Base-by-base conservation (phyloP, 2,329 filamentous ascomycete genomes). In the Hypoxylon sp. region DNA sequence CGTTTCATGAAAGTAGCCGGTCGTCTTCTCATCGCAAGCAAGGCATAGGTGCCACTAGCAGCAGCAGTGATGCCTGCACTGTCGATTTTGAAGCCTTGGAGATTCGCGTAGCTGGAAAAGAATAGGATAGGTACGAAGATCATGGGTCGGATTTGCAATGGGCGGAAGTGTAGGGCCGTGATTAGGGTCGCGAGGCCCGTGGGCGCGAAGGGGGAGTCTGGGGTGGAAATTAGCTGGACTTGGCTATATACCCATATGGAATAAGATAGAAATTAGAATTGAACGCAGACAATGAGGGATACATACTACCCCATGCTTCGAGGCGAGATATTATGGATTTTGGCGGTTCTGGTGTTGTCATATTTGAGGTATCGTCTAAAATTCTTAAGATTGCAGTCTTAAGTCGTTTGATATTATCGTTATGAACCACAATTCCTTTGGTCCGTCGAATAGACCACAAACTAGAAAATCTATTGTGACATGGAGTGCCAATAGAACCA, bases 91-190 rank as follows among this genome's bases (percentile, higher is more conserved):
- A 86, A 88, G 65, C 87, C 87, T 19, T 87, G 85, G 5, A 90
- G 83, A 77, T 88, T 88, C 74, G 88, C 83, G 79, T 89, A 90
- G 75, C 83, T 85, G 59, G 83, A 81, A 78, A 89, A 87, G 62
- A 88, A 78, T 33, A 89, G 83, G 26, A 86, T 81, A 24, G 85
- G 84, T 71, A 85, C 79, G 75, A 87, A 82, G 55, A 82, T 73
- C 74, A 88, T 81, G 37, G 87, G 85, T 3, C 87, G 78, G 11
- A 80, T 71, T 71, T 85, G 84, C 53, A 87, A 76, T 35, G 87
- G 87, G 2, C 86, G 85, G 48, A 81, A 81, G 81, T 89, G 87
- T 14, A 88, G 84, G 37, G 87, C 82, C 10, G 85, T 83, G 65
- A 88, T 81, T 44, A 89, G 82, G 50, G 86, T 88, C 44, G 86